phyloP scores from a whole-genome alignment of 2,329 filamentous ascomycete species.

The Cryoendolithus antarcticus region DNA sequence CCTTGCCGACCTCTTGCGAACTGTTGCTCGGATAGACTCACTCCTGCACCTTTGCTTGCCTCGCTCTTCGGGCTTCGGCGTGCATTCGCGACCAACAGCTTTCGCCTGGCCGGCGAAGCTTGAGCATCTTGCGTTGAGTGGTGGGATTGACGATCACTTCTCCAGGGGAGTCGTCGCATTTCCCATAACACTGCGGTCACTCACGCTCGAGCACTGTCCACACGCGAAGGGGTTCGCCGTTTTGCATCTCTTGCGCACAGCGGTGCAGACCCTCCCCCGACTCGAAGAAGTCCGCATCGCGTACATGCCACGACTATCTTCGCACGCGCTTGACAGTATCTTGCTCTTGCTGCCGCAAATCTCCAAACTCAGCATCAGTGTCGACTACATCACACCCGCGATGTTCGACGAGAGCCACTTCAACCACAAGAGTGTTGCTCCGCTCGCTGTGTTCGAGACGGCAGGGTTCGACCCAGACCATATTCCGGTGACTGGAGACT shows the following conservation, averaged over 20 bases:
- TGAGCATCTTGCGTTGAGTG: conserved; percentile 29
- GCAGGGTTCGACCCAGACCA: no score
- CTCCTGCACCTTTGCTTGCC: conserved; percentile 32
- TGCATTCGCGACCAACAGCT: conserved; percentile 10
- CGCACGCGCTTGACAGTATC: conserved; percentile 28
- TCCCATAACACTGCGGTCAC: conserved; percentile 21
- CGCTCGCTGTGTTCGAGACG: no score
- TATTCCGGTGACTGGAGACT: no score
- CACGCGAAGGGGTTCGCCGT: conserved; percentile 26
- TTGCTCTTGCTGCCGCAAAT: conserved; percentile 30
- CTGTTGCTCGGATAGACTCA: conserved; percentile 33
- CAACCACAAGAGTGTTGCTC: conserved; percentile 5
- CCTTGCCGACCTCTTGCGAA: conserved; percentile 38
- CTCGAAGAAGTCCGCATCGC: conserved; percentile 28
- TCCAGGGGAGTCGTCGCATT: conserved; percentile 23
- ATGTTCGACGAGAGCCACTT: conserved; percentile 24
- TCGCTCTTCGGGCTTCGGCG: conserved; percentile 21
- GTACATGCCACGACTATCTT: conserved; percentile 28
- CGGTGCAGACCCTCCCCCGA: conserved; percentile 14
- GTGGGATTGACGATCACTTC: conserved; percentile 32
- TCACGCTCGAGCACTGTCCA: conserved; percentile 33
- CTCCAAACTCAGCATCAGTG: conserved; percentile 28
- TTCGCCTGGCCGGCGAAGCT: conserved; percentile 32
- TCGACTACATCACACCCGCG: conserved; percentile 34
- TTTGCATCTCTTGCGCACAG: conserved; percentile 24